These are phyloP conservation scores for Alternaria solani DNA, from an alignment of 2,329 filamentous ascomycete genomes.

Conservation along the genomic window DNA sequence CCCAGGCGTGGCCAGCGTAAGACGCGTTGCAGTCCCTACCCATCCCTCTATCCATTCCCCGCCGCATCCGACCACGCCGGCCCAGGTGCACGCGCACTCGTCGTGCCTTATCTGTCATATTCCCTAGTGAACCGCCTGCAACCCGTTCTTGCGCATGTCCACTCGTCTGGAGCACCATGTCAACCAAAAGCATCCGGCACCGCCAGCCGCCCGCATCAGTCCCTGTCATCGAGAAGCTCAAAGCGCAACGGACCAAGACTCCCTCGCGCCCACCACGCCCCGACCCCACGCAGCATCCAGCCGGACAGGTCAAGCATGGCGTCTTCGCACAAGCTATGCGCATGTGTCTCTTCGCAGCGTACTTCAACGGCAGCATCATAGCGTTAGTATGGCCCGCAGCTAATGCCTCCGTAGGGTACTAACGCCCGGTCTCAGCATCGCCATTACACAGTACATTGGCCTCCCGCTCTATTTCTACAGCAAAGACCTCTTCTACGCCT, in stretches of 20 bases:
- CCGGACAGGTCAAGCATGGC: slow-evolving; percentile 54
- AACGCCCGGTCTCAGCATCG: slow-evolving; percentile 51
- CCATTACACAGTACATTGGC: slow-evolving; percentile 75
- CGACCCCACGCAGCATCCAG: slow-evolving; percentile 37
- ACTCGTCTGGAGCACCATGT: slow-evolving; percentile 31
- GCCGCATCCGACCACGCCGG: slow-evolving; percentile 10
- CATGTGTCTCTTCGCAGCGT: slow-evolving; percentile 55
- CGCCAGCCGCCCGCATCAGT: slow-evolving; percentile 42
- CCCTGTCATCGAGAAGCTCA: slow-evolving; percentile 24
- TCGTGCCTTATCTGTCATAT: slow-evolving; percentile 9
- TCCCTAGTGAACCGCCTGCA: slow-evolving; percentile 4
- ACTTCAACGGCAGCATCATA: slow-evolving; percentile 56
- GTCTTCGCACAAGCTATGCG: slow-evolving; percentile 53
- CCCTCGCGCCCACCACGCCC: slow-evolving; percentile 5
- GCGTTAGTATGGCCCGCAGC: slow-evolving; percentile 41
- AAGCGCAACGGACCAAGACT: slow-evolving; percentile 22
- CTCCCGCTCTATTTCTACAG: slow-evolving; percentile 76
- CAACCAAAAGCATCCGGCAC: slow-evolving; percentile 41
- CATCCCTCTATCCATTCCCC: not conserved
- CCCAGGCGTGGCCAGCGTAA: not conserved
- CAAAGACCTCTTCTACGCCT: slow-evolving; percentile 79
- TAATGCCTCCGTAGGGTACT: slow-evolving; percentile 32
- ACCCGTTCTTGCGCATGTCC: slow-evolving; percentile 5
- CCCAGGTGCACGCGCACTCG: slow-evolving; percentile 18
- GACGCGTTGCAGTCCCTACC: slow-evolving; percentile 3